Conservation (phyloP, 1,284 basidiomycete genomes). For the Schizophyllum amplum region DNA sequence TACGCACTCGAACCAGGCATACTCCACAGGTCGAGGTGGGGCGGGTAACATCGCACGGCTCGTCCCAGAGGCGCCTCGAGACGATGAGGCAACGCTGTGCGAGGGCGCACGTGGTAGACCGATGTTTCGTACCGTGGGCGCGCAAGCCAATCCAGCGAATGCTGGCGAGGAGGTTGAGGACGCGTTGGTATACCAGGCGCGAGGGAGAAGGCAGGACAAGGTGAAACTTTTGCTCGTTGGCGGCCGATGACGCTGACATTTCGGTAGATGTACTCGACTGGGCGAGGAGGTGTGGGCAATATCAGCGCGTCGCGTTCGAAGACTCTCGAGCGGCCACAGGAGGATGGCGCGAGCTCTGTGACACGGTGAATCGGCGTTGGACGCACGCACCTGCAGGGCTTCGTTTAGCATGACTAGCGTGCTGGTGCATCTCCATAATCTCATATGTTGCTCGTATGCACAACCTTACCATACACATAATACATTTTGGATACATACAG, state of each 20-base stretch:
- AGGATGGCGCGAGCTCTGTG: background rate
- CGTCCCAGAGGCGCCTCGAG: background rate
- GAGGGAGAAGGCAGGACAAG: background rate
- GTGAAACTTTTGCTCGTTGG: background rate
- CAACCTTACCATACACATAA: no score
- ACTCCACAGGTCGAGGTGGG: constrained; percentile 61
- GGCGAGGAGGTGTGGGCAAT: constrained; percentile 55
- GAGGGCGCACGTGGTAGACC: background rate
- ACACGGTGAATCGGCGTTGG: background rate
- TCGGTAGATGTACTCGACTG: constrained; percentile 37
- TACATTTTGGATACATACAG: no score
- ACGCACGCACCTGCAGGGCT: background rate
- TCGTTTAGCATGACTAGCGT: no score
- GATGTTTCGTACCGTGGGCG: background rate
- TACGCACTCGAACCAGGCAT: constrained; percentile 27
- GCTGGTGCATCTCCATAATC: no score
- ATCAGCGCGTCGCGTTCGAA: constrained; percentile 28
- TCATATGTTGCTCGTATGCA: no score
- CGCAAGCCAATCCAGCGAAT: background rate
- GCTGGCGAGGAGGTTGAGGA: background rate
- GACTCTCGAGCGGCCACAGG: background rate
- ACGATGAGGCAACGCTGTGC: background rate
- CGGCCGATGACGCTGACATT: background rate
- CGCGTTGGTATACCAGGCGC: background rate
- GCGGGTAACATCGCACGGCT: constrained; percentile 46